Percentiles rank a stretch among this genome's conserved stretches.
These are phyloP conservation scores for Pythium monospermum DNA, from an alignment of 352 stramenopile species.

Conservation along the genomic window DNA sequence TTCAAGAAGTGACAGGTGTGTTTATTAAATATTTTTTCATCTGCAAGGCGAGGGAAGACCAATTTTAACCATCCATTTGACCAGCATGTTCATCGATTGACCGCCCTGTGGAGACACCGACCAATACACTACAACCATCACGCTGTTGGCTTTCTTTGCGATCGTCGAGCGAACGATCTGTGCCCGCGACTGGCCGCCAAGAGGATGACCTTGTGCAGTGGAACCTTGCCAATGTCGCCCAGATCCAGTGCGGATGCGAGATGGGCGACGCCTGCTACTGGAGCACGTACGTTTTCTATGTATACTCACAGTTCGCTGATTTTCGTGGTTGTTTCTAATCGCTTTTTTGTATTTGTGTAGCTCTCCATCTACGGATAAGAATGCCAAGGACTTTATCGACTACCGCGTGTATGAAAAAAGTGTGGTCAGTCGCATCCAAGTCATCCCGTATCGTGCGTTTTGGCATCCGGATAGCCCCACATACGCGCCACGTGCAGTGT, in stretches of 20 bases:
- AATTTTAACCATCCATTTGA: background rate
- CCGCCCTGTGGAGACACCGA: constrained; percentile 24
- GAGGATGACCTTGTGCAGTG: background rate
- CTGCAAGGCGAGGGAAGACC: background rate
- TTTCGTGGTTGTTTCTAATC: background rate
- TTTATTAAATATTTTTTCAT: no score
- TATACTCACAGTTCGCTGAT: background rate
- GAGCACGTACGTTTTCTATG: constrained; percentile 49
- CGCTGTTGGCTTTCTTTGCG: constrained; percentile 31
- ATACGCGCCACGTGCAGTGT: constrained; percentile 54
- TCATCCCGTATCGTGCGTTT: constrained; percentile 75
- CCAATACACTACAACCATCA: constrained; percentile 31
- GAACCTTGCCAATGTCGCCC: constrained; percentile 23
- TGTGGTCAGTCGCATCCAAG: constrained; percentile 40
- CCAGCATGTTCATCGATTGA: constrained; percentile 29
- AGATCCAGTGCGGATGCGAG: constrained; percentile 68
- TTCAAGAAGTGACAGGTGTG: constrained; percentile 26
- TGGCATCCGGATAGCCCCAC: constrained; percentile 70
- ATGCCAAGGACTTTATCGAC: constrained; percentile 55
- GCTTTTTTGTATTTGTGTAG: constrained; percentile 3
- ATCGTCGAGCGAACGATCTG: constrained; percentile 20
- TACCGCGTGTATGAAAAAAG: constrained; percentile 41
- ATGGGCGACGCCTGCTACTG: constrained; percentile 65
- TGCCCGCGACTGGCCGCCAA: background rate
- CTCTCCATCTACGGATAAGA: constrained; percentile 13